Conservation (phyloP, 805 yeast genomes). For the Teunomyces panamensis region DNA sequence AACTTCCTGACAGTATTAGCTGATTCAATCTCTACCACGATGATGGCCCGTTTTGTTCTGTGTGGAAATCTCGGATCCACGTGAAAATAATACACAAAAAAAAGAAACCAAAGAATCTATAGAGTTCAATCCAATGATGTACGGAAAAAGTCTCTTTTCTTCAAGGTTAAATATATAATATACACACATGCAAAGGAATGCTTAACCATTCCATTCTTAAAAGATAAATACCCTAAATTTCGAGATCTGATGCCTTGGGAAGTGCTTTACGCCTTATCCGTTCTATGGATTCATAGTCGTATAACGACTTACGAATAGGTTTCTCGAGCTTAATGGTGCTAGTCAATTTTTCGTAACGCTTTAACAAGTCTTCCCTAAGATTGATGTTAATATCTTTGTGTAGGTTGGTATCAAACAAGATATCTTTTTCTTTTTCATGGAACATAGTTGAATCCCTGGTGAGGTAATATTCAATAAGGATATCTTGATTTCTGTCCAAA, state of each 20-base stretch:
- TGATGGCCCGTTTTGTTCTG: background rate
- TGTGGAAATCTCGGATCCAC: background rate
- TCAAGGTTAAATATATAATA: no score
- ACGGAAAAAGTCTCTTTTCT: no score
- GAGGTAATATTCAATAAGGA: constrained; percentile 27
- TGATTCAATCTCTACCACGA: background rate
- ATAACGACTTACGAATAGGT: constrained; percentile 10
- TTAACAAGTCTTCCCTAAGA: background rate
- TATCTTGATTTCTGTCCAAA: constrained; percentile 19
- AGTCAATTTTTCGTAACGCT: constrained; percentile 7
- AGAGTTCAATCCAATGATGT: no score
- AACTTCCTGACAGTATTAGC: background rate
- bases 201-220: no score
- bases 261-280: constrained; percentile 4
- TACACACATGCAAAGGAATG: no score
- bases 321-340: constrained; percentile 4
- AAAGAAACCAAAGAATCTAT: background rate
- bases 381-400: constrained; percentile 3
- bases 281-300: constrained; percentile 7
- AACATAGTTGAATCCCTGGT: constrained; percentile 29
- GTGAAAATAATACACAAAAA: background rate
- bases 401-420: constrained; percentile 12
- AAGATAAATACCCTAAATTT: background rate
- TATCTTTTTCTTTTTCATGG: constrained; percentile 24
- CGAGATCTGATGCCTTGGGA: background rate